These are phyloP conservation scores for Scheffersomyces spartinae DNA, from an alignment of 805 yeast species.

Conservation along the genomic window DNA sequence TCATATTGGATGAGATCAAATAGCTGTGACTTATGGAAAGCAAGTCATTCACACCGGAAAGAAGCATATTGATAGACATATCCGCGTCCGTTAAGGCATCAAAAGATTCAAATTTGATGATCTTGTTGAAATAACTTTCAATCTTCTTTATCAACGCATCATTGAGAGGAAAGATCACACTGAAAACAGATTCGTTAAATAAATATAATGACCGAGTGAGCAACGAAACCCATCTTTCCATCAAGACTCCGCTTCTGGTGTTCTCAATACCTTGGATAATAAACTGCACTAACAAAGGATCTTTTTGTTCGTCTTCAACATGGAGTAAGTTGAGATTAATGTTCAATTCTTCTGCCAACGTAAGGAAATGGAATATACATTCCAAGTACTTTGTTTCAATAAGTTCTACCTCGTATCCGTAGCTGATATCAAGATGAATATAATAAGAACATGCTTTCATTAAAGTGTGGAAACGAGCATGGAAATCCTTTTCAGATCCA, in stretches of 20 bases:
- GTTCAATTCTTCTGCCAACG: constrained; percentile 16
- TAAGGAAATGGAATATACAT: constrained; percentile 17
- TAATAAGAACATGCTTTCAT: constrained; percentile 17
- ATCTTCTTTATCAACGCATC: constrained; percentile 37
- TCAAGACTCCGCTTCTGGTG: constrained; percentile 29
- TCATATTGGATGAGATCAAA: constrained; percentile 23
- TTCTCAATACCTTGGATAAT: constrained; percentile 37
- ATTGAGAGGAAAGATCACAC: constrained; percentile 41
- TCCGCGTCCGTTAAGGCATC: constrained; percentile 23
- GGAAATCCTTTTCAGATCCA: constrained; percentile 48
- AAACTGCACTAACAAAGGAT: constrained; percentile 28
- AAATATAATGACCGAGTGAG: constrained; percentile 40
- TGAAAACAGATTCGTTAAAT: constrained; percentile 41
- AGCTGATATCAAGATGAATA: constrained; percentile 4
- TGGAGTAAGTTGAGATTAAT: constrained; percentile 17
- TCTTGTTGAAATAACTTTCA: constrained; percentile 15
- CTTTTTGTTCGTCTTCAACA: constrained; percentile 17
- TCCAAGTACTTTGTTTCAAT: constrained; percentile 16
- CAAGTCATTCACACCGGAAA: constrained; percentile 56
- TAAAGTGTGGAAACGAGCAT: constrained; percentile 28
- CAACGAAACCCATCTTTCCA: constrained; percentile 38
- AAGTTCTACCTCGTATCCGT: constrained; percentile 13
- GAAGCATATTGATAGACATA: constrained; percentile 32
- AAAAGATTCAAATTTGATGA: constrained; percentile 14
- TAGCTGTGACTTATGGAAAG: constrained; percentile 48